phyloP scores from a whole-genome alignment of 2,329 filamentous ascomycete genomes.

The Penicillium hesseltinei region DNA sequence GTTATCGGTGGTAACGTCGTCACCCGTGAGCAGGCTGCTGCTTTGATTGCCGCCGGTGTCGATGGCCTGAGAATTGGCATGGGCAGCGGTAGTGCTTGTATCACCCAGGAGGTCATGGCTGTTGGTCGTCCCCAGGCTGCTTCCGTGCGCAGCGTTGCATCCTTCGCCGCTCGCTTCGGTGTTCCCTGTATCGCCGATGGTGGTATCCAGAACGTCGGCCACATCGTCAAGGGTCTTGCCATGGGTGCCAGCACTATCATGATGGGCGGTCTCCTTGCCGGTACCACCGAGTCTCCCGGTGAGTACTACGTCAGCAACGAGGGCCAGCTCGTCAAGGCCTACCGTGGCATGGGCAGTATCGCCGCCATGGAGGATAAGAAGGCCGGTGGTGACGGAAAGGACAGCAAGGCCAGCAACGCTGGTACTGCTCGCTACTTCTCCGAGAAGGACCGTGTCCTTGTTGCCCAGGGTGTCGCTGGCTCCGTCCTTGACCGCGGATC shows the following conservation, averaged over 20 bases:
- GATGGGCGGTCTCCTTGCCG: constrained; percentile 98
- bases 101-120: constrained; percentile 99
- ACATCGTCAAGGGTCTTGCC: constrained; percentile 97
- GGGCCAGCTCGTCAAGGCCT: constrained; percentile 97
- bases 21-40: constrained; percentile 91
- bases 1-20: constrained; percentile 99
- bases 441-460: constrained; percentile 88
- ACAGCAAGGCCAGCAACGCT: constrained; percentile 71
- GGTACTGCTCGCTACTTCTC: constrained; percentile 98
- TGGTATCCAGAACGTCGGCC: constrained; percentile 96
- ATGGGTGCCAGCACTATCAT: constrained; percentile 94
- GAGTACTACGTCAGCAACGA: constrained; percentile 95
- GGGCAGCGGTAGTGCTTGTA: constrained; percentile 97
- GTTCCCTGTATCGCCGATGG: constrained; percentile 98
- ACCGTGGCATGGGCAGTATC: constrained; percentile 98
- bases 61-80: constrained; percentile 98
- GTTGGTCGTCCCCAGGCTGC: constrained; percentile 95
- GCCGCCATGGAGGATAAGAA: constrained; percentile 99
- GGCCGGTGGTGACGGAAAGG: constrained; percentile 71
- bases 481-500: constrained; percentile 61
- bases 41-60: constrained; percentile 86
- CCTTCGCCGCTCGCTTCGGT: constrained; percentile 88
- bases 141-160: constrained; percentile 83
- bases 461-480: constrained; percentile 94
- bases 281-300: constrained; percentile 95